These are phyloP conservation scores for Backusella morwellensis DNA, from an alignment of 192 early-diverging fungal genomes.

Conservation along the genomic window DNA sequence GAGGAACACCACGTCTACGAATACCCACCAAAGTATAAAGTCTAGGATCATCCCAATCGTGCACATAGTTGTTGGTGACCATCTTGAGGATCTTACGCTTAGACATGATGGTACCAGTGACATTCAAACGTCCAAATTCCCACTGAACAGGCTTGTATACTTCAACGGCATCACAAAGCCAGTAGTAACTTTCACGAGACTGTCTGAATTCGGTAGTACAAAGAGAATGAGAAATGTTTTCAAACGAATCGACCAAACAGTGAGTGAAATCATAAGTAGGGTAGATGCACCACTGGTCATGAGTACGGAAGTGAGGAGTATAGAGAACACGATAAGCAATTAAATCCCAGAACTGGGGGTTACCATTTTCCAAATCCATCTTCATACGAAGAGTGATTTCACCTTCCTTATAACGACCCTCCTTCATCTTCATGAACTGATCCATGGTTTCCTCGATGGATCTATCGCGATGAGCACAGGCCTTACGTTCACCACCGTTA, in stretches of 20 bases:
- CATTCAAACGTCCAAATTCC: constrained; percentile 95
- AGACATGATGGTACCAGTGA: constrained; percentile 94
- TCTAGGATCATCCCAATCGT: constrained; percentile 94
- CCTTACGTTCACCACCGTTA: constrained; percentile 77
- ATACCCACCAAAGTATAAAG: constrained; percentile 95
- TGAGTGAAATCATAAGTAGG: constrained; percentile 99
- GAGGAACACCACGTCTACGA: constrained; percentile 95
- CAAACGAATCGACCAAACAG: constrained; percentile 98
- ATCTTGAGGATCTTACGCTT: constrained; percentile 97
- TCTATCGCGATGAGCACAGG: constrained; percentile 89
- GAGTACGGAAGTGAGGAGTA: constrained; percentile 91
- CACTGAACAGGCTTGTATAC: constrained; percentile 99
- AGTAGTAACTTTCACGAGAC: constrained; percentile 97
- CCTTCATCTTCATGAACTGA: constrained; percentile 98
- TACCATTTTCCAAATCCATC: constrained; percentile 97
- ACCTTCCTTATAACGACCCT: constrained; percentile 91
- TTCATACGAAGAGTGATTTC: constrained; percentile 97
- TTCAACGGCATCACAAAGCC: constrained; percentile 97
- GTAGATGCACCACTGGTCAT: constrained; percentile 95
- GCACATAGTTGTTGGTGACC: constrained; percentile 74
- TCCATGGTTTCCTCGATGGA: constrained; percentile 88
- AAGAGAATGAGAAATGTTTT: constrained; percentile 99
- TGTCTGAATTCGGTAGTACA: constrained; percentile 96
- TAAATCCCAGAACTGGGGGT: constrained; percentile 99
- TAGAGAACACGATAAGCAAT: constrained; percentile 96